Percentiles rank a stretch among this genome's conserved stretches.
Conservation (phyloP, 345 rosid genomes). For the Rubroshorea leprosula region DNA sequence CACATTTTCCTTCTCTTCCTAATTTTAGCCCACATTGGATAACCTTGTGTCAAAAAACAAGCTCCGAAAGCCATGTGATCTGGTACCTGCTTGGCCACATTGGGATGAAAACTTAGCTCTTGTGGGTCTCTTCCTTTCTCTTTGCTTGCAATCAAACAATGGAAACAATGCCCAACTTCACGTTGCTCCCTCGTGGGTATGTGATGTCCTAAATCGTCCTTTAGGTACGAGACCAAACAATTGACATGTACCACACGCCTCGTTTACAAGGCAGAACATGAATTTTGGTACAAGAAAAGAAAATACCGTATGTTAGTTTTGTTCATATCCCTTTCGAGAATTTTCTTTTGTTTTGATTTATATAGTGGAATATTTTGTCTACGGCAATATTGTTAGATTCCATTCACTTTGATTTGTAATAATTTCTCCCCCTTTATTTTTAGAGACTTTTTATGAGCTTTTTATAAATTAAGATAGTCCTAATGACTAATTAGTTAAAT, state of each 20-base stretch:
- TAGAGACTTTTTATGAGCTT: too few species aligned
- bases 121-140: conserved; percentile 31
- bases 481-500: too few species aligned
- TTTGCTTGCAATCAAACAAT: conserved; percentile 20
- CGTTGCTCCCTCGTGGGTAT: conserved; percentile 50
- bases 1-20: conserved; percentile 14
- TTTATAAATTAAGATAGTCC: too few species aligned
- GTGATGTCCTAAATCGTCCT: conserved; percentile 27
- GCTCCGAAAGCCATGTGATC: conserved; percentile 36
- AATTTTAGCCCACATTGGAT: conserved; percentile 27
- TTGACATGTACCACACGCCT: conserved; percentile 32
- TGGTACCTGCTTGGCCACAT: conserved; percentile 31
- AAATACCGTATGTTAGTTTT: too few species aligned
- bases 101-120: conserved; percentile 16
- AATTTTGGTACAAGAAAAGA: not conserved
- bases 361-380: too few species aligned
- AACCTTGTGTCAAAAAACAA: conserved; percentile 21
- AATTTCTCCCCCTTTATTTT: too few species aligned
- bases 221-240: conserved; percentile 21
- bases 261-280: conserved; percentile 12
- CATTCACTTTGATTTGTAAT: too few species aligned
- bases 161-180: conserved; percentile 29
- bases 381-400: too few species aligned
- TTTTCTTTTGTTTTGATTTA: too few species aligned
- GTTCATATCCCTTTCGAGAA: too few species aligned